Evolutionary conservation across 2,329 filamentous ascomycete genomes (phyloP).

Genomic region (Cladophialophora yegresii): DNA sequence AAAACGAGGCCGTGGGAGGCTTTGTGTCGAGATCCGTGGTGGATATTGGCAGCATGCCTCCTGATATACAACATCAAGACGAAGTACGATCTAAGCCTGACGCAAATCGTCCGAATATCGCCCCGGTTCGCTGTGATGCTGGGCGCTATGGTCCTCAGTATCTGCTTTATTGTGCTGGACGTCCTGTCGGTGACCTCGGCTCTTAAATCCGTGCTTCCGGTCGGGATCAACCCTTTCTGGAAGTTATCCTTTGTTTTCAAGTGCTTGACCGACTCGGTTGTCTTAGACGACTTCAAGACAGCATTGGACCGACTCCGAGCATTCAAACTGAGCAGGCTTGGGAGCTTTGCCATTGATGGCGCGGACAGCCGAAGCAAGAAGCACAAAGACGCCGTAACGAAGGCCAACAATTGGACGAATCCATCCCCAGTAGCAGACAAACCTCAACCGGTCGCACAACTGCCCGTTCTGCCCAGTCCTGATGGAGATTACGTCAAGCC

Average conservation of each 20-base stretch:
- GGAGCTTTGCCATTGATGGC: conserved; percentile 36
- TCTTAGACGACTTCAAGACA: conserved; percentile 65
- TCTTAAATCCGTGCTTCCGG: conserved; percentile 46
- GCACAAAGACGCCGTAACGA: conserved; percentile 29
- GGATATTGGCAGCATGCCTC: conserved; percentile 58
- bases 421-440: conserved; percentile 27
- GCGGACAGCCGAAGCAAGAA: conserved; percentile 29
- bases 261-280: conserved; percentile 61
- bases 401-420: conserved; percentile 31
- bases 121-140: conserved; percentile 67
- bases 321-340: conserved; percentile 37
- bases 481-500: conserved; percentile 28
- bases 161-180: conserved; percentile 64
- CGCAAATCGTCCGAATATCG: conserved; percentile 61
- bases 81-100: conserved; percentile 59
- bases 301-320: conserved; percentile 42
- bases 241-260: conserved; percentile 61
- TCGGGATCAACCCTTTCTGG: conserved; percentile 68
- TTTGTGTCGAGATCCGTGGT: conserved; percentile 62
- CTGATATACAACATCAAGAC: conserved; percentile 61
- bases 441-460: conserved; percentile 22
- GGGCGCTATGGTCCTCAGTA: conserved; percentile 60
- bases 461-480: conserved; percentile 27
- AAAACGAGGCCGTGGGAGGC: conserved; percentile 58
- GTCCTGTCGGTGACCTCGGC: conserved; percentile 60